A percentile compares a stretch with the other conserved stretches of the same genome.
These are phyloP conservation scores for Cicer judaicum DNA, from an alignment of 306 rosid genomes.

Conservation along the genomic window DNA sequence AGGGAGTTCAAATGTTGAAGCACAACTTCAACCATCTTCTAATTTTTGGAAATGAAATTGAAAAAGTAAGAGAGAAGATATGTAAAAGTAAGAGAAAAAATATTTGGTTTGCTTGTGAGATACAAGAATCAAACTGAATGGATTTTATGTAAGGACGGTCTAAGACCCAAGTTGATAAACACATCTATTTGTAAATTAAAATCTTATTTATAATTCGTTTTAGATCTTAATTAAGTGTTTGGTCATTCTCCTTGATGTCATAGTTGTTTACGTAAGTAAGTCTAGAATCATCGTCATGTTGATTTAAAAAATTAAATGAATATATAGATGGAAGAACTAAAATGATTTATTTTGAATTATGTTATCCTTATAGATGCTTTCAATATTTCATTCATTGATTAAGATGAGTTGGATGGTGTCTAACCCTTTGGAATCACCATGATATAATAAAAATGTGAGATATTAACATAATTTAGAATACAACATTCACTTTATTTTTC, in stretches of 20 bases:
- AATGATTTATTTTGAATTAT: slow-evolving; percentile 9
- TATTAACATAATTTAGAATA: slow-evolving; percentile 3
- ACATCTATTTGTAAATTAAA: too few species aligned
- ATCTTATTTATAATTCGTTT: too few species aligned
- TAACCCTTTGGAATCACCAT: slow-evolving; percentile 39
- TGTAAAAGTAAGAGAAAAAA: too few species aligned
- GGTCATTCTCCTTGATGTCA: not conserved
- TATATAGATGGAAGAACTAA: slow-evolving; percentile 31
- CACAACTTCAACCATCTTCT: too few species aligned
- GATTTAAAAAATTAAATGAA: slow-evolving; percentile 23
- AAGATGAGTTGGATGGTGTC: slow-evolving; percentile 30
- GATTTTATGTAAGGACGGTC: not conserved
- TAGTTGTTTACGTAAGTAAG: not conserved
- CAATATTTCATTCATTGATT: slow-evolving; percentile 27
- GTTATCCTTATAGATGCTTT: slow-evolving; percentile 32
- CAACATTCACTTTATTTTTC: slow-evolving; percentile 19
- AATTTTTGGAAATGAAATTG: too few species aligned
- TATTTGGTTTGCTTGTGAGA: too few species aligned
- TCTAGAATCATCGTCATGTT: not conserved
- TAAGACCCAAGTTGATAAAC: too few species aligned
- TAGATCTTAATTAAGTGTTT: too few species aligned
- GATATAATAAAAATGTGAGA: not conserved
- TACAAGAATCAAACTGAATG: not conserved
- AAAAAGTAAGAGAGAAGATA: too few species aligned
- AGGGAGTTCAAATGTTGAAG: too few species aligned